Base-by-base conservation (phyloP, 2,329 filamentous ascomycete genomes). In the Aspergillus transmontanensis region DNA sequence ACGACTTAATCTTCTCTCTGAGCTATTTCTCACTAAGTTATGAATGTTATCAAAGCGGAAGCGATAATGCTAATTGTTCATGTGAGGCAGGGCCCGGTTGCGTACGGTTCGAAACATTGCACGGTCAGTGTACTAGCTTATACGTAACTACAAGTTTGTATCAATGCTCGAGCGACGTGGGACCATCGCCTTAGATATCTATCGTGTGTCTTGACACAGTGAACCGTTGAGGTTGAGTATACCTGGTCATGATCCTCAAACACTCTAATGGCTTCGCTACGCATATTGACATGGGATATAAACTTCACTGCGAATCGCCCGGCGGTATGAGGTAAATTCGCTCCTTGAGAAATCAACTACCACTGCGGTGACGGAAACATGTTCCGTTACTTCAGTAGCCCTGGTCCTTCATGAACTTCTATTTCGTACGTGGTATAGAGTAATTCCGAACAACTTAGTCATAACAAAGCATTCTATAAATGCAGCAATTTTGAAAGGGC, bases 1-100 rank as follows among this genome's bases (percentile, higher is more conserved):
- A 72, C 75, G 79, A 81, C 68, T 67, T 70, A 79, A 81, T 81
- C 79, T 81, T 81, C 79, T 81, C 79, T 81, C 79, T 81, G 79
- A 80, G 41, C 51, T 54, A 14, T 30, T 58, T 57, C 23, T 19
- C 26, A 34, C 11, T 50, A 6, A 48, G n/a, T n/a, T 53, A 45
- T 48, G n/a, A 32, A 32, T n/a, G 10, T 41, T 4, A 19, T 39
- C 53, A 9, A 41, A 28, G 34, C 5, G 11, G 48, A 19, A 14
- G 10, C n/a, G 4, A 12, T 41, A 28, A 34, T 54, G 50, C 58
- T 59, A 54, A 61, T 41, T 6, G 7, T 21, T 32, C 28, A 34
- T n/a, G 28, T 19, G 26, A 51, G 19, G 28, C 48, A 51, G 28
- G 48, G 19, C 26, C 9, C 9, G 6, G 3, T 51, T 28, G 23